Evolutionary conservation across 352 stramenopile genomes (phyloP).

Genomic region (Phytophthora agathidicida): DNA sequence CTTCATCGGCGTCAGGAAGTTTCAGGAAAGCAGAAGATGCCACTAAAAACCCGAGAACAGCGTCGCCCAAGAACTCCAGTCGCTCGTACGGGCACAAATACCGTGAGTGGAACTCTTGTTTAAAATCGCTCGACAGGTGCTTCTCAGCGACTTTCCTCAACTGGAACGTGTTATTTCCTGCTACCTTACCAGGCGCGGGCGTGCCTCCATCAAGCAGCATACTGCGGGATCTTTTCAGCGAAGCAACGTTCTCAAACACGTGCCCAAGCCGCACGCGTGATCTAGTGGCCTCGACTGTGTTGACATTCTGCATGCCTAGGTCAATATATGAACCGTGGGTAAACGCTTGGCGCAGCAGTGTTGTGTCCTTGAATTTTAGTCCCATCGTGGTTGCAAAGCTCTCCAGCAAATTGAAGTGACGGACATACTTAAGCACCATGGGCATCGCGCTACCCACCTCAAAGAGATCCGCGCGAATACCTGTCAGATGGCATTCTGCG

Average conservation of each 20-base stretch:
- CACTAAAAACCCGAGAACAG: conserved; percentile 84
- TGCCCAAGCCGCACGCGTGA: conserved; percentile 79
- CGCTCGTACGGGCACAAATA: conserved; percentile 85
- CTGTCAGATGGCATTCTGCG: conserved; percentile 70
- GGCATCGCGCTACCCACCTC: conserved; percentile 85
- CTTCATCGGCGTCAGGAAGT: conserved; percentile 67
- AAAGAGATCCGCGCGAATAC: conserved; percentile 80
- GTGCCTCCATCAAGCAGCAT: conserved; percentile 48
- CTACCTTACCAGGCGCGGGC: conserved; percentile 10
- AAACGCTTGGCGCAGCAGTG: conserved; percentile 82
- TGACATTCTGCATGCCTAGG: conserved; percentile 84
- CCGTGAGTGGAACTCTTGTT: conserved; percentile 76
- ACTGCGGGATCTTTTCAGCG: conserved; percentile 65
- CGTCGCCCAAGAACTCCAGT: conserved; percentile 85
- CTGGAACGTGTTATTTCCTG: conserved; percentile 20
- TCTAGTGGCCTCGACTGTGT: conserved; percentile 76
- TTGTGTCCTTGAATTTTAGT: conserved; percentile 73
- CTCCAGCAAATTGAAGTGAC: conserved; percentile 69
- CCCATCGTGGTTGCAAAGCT: conserved; percentile 72
- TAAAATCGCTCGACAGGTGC: conserved; percentile 73
- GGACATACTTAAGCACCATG: conserved; percentile 86
- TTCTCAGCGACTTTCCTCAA: conserved; percentile 61
- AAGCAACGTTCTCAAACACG: conserved; percentile 67
- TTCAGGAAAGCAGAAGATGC: conserved; percentile 85
- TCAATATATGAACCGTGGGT: conserved; percentile 87